Evolutionary conservation across 2,329 filamentous ascomycete species (phyloP), one percentile per base, ranked within the genome.

Genomic region (Raffaelea deltoideospora): DNA sequence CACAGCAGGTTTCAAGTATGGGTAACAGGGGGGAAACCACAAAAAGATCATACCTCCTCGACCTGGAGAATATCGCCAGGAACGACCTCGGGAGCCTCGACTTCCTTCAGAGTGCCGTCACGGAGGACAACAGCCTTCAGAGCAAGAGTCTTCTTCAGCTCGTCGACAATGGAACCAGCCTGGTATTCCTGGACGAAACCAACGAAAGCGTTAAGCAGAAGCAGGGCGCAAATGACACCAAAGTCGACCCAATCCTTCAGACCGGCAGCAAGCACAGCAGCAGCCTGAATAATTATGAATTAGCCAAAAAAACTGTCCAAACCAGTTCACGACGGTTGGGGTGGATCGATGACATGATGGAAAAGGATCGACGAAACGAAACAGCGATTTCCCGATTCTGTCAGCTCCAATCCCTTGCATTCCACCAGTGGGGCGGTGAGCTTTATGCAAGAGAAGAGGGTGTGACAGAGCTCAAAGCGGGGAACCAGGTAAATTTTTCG

Each of bases 231-330:
- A 48, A 93, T 93, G 53, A 93, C 84, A 67, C 83, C 85, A 52
- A 93, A 88, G 64, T 93, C 85, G 45, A 93, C 80, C 85, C 85
- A 93, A 51, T 90, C 81, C 59, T 81, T 60, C 30, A 93, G 73
- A 74, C 81, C 82, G 43, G 79, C 82, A 54, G 85, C 84, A 41
- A 92, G 70, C 52, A 87, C 66, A 48, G 80, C 80, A 43, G 83
- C 81, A 59, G 74, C 69, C 73, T 77, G 18, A 19, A 10, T 39
- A 17, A 30, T 24, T 10, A 9, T 17, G 6, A 13, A 27, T 36
- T n/a, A 36, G 34, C 19, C 10, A 18, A 6, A 9, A 6, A 3
- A 10, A 7, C 9, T n/a, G n/a, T n/a, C 30, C 9, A 31, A 31
- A 21, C 18, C 11, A 20, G 29, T 31, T 31, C n/a, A n/a, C n/a